Conservation (phyloP, 2,329 filamentous ascomycete genomes). For the Blastomyces parvus region DNA sequence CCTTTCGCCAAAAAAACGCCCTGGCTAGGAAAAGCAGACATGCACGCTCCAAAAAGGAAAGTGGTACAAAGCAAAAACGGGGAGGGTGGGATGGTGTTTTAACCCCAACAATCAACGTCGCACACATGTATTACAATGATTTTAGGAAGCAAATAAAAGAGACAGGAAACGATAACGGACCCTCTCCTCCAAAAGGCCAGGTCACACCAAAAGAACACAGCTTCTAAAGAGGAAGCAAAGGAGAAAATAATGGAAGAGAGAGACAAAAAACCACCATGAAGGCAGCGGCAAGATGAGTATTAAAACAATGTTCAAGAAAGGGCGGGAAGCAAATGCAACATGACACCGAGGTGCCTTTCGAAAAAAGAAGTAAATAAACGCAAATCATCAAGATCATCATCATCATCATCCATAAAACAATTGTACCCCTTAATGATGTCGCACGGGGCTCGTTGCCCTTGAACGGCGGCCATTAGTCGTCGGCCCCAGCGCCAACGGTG, state of each 20-base stretch:
- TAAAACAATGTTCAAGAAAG: background rate
- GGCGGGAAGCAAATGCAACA: background rate
- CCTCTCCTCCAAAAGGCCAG: too few species aligned
- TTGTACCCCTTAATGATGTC: conserved; percentile 6
- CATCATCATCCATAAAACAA: conserved; percentile 1
- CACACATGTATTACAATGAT: background rate
- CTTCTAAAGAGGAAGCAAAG: too few species aligned
- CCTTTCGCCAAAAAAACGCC: background rate
- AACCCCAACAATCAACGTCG: background rate
- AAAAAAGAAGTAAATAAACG: background rate
- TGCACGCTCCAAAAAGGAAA: background rate
- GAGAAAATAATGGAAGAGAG: too few species aligned
- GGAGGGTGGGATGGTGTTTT: background rate
- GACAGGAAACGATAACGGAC: too few species aligned
- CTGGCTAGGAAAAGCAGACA: background rate
- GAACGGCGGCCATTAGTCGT: conserved; percentile 39
- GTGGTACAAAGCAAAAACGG: too few species aligned
- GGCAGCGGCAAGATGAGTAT: background rate
- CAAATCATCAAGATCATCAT: background rate
- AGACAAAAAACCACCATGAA: background rate
- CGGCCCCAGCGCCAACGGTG: conserved; percentile 43
- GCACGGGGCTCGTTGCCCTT: conserved; percentile 42
- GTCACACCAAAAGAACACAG: too few species aligned
- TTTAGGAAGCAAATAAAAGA: too few species aligned
- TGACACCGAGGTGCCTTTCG: background rate